phyloP scores from a whole-genome alignment of 208 protist species.

The Acanthamoeba lugdunensis region DNA sequence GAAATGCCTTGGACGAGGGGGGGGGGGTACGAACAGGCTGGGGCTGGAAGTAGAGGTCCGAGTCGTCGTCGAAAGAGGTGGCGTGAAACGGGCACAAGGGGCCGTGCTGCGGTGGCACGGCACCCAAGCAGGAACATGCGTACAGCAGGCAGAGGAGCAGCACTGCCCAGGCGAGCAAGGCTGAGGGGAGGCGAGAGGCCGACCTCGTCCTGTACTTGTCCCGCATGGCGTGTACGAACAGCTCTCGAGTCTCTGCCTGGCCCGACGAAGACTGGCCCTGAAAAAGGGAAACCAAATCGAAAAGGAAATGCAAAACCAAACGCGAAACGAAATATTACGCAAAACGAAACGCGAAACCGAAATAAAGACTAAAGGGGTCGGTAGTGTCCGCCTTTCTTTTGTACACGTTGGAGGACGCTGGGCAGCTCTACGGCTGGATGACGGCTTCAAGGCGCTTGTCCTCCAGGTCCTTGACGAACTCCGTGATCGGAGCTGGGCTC shows the following conservation, averaged over 20 bases:
- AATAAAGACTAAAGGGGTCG: not conserved
- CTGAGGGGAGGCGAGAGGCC: not conserved
- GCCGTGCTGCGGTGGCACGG: not conserved
- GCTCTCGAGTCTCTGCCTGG: not conserved
- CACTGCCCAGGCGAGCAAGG: not conserved
- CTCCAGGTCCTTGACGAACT: slow-evolving; percentile 52
- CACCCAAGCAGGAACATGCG: not conserved
- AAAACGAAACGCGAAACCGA: not conserved
- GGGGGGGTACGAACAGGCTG: not conserved
- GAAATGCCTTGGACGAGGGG: not conserved
- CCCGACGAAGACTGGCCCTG: not conserved
- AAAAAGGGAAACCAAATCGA: not conserved
- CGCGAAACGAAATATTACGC: not conserved
- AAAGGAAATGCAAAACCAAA: not conserved
- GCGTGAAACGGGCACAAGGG: not conserved
- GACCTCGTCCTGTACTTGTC: not conserved
- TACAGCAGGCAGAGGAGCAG: not conserved
- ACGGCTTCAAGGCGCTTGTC: slow-evolving; percentile 59
- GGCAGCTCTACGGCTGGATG: slow-evolving; percentile 16
- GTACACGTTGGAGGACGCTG: not conserved
- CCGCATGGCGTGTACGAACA: not conserved
- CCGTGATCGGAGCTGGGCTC: slow-evolving; percentile 16
- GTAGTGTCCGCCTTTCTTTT: not conserved
- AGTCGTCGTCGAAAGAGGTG: slow-evolving; percentile 1
- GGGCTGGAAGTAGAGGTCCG: not conserved